Conservation (phyloP, 2,329 filamentous ascomycete species). For the Botrytis aclada region DNA sequence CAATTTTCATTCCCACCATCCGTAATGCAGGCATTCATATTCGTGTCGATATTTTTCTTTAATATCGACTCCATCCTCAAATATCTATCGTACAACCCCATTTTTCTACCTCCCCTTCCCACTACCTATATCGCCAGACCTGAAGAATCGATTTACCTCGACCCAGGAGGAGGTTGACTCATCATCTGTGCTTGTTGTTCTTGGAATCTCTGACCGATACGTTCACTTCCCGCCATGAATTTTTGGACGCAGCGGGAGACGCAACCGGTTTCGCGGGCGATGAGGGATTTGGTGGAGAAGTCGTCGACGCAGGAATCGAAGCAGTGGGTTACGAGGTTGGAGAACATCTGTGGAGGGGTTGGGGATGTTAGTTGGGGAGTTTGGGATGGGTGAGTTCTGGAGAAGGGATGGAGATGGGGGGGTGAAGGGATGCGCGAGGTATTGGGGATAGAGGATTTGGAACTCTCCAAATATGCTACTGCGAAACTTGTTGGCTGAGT, state of each 20-base stretch:
- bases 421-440: background rate
- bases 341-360: constrained; percentile 48
- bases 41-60: background rate
- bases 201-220: constrained; percentile 86
- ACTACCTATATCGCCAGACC: background rate
- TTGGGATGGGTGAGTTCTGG: background rate
- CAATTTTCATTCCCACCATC: background rate
- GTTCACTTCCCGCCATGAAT: constrained; percentile 86
- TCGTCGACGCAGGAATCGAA: constrained; percentile 97
- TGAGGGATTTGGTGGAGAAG: constrained; percentile 95
- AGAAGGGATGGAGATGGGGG: background rate
- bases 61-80: background rate
- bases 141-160: constrained; percentile 23
- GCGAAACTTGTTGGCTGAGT: too few species aligned
- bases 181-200: constrained; percentile 63
- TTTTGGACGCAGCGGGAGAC: constrained; percentile 95
- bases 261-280: constrained; percentile 84
- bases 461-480: background rate
- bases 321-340: constrained; percentile 77
- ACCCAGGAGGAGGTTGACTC: constrained; percentile 35
- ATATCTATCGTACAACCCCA: constrained; percentile 5
- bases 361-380: background rate
- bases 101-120: background rate
- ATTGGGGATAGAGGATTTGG: background rate
- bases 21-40: background rate